phyloP scores from a whole-genome alignment of 306 rosid species.

The Ochetophila trinervis region DNA sequence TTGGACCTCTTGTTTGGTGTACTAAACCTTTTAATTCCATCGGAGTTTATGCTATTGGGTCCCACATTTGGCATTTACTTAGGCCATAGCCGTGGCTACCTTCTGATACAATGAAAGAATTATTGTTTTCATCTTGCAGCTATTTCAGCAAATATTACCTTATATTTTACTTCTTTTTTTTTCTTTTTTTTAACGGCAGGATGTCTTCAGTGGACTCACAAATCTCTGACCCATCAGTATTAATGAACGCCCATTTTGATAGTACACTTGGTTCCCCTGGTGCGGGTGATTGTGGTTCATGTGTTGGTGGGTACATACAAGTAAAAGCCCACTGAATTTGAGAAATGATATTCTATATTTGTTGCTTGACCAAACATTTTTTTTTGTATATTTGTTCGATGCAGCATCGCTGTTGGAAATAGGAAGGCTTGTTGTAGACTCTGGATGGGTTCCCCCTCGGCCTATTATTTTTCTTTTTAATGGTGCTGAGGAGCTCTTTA shows the following conservation, averaged over 20 bases:
- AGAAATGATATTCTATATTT: conserved; percentile 9
- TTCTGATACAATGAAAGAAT: conserved; percentile 7
- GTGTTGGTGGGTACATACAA: conserved; percentile 80
- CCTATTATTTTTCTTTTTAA: conserved; percentile 92
- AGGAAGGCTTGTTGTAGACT: conserved; percentile 80
- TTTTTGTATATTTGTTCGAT: conserved; percentile 8
- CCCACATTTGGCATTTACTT: neutral
- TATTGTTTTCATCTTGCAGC: conserved; percentile 14
- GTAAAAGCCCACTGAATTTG: conserved; percentile 17
- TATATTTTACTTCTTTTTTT: too few species aligned
- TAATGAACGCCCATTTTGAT: conserved; percentile 89
- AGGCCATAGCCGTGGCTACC: neutral
- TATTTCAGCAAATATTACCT: conserved; percentile 1
- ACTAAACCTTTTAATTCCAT: neutral
- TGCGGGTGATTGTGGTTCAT: conserved; percentile 94
- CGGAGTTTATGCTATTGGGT: neutral
- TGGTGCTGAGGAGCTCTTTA: conserved; percentile 97
- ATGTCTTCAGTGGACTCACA: conserved; percentile 61
- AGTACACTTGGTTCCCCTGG: conserved; percentile 98
- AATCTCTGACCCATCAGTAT: conserved; percentile 73
- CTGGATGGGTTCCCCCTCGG: conserved; percentile 71
- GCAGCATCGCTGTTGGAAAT: conserved; percentile 93
- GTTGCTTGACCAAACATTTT: conserved; percentile 14
- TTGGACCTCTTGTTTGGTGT: neutral
- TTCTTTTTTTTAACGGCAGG: conserved; percentile 49